A percentile compares a stretch with the other conserved stretches of the same genome.
Conservation (phyloP, 2,329 filamentous ascomycete genomes). For the Aureobasidium sp. region DNA sequence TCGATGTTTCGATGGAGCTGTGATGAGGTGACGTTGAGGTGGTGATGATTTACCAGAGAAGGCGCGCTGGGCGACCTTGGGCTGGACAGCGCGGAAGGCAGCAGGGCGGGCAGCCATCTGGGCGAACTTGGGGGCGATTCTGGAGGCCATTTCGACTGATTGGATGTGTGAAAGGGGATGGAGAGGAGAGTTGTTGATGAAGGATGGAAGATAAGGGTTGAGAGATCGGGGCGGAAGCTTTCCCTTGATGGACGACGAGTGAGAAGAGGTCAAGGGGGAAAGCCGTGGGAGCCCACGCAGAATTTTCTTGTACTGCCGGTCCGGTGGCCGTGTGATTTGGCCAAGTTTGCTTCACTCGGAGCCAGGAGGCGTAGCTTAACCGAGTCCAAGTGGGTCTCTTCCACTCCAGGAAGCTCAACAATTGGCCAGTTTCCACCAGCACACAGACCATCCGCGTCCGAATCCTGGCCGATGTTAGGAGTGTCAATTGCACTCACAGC, state of each 20-base stretch:
- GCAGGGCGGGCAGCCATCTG: conserved; percentile 67
- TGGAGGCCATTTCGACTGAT: conserved; percentile 71
- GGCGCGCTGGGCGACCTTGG: conserved; percentile 56
- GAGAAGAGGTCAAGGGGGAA: conserved; percentile 16
- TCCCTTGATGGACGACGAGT: conserved; percentile 17
- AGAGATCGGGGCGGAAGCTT: conserved; percentile 19
- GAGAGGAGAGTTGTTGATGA: conserved; percentile 34
- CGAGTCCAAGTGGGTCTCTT: conserved; percentile 13
- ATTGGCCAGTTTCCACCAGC: conserved; percentile 6
- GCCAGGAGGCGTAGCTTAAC: conserved; percentile 10
- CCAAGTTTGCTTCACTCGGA: conserved; percentile 13
- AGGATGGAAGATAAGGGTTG: conserved; percentile 19
- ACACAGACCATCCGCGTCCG: conserved; percentile 11
- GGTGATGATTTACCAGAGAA: conserved; percentile 57
- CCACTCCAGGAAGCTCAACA: neutral
- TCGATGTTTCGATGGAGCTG: conserved; percentile 33
- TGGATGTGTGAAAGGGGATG: conserved; percentile 28
- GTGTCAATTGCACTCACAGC: conserved; percentile 2
- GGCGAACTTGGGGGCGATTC: conserved; percentile 71
- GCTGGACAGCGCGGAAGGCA: conserved; percentile 53
- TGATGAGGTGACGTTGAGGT: conserved; percentile 8
- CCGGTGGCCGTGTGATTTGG: conserved; percentile 15
- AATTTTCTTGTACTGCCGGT: conserved; percentile 15
- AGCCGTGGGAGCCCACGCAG: conserved; percentile 16
- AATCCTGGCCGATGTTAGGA: conserved; percentile 15